Evolutionary conservation across 768 basidiomycete species (phyloP), one percentile per base, ranked within the genome.

Genomic region (Hericium erinaceus): DNA sequence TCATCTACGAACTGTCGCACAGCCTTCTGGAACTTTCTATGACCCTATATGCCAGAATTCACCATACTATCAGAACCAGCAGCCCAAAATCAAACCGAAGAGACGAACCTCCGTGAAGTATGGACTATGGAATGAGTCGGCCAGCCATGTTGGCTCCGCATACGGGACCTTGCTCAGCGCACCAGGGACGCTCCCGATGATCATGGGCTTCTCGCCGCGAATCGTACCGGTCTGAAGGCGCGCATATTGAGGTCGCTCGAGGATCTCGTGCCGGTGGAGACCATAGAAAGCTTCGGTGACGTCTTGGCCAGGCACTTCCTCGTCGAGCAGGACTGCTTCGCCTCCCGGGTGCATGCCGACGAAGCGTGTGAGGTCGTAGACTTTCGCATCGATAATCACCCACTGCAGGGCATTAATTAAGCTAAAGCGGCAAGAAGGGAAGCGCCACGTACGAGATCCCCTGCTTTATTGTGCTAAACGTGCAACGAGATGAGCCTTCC

Each of bases 101-200:
- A 3, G 10, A 68, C 80, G 59, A 26, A 82, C 83, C 67, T 91
- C 86, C 22, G 76, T 83, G 73, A 76, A 97, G 72, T 92, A 92
- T 0, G 90, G 87, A 57, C 79, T 83, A 65, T 85, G 75, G 73
- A 82, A 93, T 16, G 84, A 87, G 3, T 75, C 61, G 0, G 77
- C 73, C 54, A 94, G 70, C 89, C 92, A 95, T 2, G 83, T 85
- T 4, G 94, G 89, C 67, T 97, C 94, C 0, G 83, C 91, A 69
- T 94, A 95, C 0, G 95, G 94, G 0, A 95, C 85, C 41, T 74
- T 72, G 61, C 87, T 89, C 52, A 89, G 63, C 54, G 76, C 78
- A 24, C 89, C 91, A 3, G 72, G 66, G 24, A 72, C 67, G 28
- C 75, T 78, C 38, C 74, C 68, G 55, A 73, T 68, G 48, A 91